These are phyloP conservation scores for Colletotrichum scovillei DNA, from an alignment of 2,329 filamentous ascomycete species.

Conservation along the genomic window DNA sequence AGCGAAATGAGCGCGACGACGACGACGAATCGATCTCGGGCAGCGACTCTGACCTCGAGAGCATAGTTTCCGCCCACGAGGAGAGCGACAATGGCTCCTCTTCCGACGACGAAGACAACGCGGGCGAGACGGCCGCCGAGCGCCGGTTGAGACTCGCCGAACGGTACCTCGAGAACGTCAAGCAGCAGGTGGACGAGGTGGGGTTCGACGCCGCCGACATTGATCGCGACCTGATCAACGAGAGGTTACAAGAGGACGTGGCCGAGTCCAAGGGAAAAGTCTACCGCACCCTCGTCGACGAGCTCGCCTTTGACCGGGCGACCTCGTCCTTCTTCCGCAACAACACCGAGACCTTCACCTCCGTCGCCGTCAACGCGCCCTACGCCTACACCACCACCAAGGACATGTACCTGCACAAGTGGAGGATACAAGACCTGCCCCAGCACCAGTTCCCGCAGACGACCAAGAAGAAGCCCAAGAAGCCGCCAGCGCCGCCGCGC, in stretches of 20 bases:
- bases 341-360: constrained; percentile 82
- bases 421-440: constrained; percentile 79
- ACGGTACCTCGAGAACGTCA: constrained; percentile 91
- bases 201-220: constrained; percentile 96
- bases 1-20: constrained; percentile 61
- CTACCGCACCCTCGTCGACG: constrained; percentile 81
- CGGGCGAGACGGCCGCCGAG: constrained; percentile 90
- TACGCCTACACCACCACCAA: constrained; percentile 91
- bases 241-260: constrained; percentile 90
- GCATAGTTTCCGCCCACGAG: constrained; percentile 55
- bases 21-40: constrained; percentile 81
- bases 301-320: constrained; percentile 76
- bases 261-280: constrained; percentile 91
- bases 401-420: constrained; percentile 87
- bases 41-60: constrained; percentile 77
- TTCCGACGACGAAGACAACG: constrained; percentile 69
- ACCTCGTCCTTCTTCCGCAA: constrained; percentile 80
- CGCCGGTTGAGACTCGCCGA: constrained; percentile 88
- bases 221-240: constrained; percentile 90
- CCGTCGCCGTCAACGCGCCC: constrained; percentile 81
- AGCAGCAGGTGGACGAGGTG: constrained; percentile 82
- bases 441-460: constrained; percentile 70
- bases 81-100: constrained; percentile 61
- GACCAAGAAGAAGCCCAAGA: constrained; percentile 66
- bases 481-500: constrained; percentile 67